phyloP scores from a whole-genome alignment of 805 yeast genomes.

The Suhomyces xylopsoci region DNA sequence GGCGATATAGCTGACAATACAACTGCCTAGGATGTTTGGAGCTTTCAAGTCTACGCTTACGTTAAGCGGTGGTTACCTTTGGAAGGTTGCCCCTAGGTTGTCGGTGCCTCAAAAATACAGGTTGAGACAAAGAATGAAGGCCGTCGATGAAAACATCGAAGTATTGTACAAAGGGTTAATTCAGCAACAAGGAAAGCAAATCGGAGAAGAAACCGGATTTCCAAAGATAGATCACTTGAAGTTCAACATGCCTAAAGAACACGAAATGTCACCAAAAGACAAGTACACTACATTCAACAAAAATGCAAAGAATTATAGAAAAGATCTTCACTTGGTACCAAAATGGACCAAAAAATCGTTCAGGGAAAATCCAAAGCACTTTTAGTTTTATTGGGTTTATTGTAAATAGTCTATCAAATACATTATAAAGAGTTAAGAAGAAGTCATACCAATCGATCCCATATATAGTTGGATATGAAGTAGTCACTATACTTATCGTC shows the following conservation, averaged over 20 bases:
- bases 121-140: slow-evolving; percentile 77
- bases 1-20: neutral
- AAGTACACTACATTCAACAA: slow-evolving; percentile 85
- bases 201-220: slow-evolving; percentile 35
- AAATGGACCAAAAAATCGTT: slow-evolving; percentile 86
- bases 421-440: neutral
- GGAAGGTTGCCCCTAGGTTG: slow-evolving; percentile 56
- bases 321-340: slow-evolving; percentile 82
- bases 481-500: slow-evolving; percentile 58
- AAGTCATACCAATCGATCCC: slow-evolving; percentile 50
- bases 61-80: slow-evolving; percentile 68
- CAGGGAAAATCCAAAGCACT: slow-evolving; percentile 75
- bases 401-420: slow-evolving; percentile 5
- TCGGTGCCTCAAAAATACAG: slow-evolving; percentile 78
- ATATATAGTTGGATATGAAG: slow-evolving; percentile 70
- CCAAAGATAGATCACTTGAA: slow-evolving; percentile 36
- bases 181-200: slow-evolving; percentile 15
- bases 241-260: slow-evolving; percentile 64
- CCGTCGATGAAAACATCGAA: slow-evolving; percentile 76
- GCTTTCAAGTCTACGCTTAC: slow-evolving; percentile 62
- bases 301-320: slow-evolving; percentile 75
- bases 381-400: slow-evolving; percentile 28
- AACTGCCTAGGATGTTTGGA: slow-evolving; percentile 52
- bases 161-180: slow-evolving; percentile 45
- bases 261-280: slow-evolving; percentile 75